phyloP scores from a whole-genome alignment of 2,329 filamentous ascomycete genomes.

The Xylariales sp. region DNA sequence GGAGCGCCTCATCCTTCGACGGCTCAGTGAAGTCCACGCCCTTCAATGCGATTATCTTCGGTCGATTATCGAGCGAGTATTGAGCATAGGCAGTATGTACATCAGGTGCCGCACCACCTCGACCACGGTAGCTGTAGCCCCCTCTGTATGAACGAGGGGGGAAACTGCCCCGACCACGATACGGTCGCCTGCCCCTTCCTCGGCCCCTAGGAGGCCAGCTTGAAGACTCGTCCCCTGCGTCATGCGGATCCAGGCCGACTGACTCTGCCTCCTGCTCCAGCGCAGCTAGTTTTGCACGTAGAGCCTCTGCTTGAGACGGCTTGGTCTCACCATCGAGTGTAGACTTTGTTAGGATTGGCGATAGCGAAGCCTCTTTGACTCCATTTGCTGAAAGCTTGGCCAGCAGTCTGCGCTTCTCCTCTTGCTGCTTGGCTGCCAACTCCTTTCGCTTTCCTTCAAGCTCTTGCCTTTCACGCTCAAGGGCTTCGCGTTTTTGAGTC shows the following conservation, averaged over 20 bases:
- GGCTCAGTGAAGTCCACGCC: conserved; percentile 59
- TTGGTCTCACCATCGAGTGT: conserved; percentile 22
- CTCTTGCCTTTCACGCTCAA: conserved; percentile 58
- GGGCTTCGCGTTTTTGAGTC: conserved; percentile 55
- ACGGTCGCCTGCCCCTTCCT: conserved; percentile 34
- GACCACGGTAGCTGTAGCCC: conserved; percentile 42
- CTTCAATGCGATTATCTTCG: conserved; percentile 60
- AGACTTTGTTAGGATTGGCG: conserved; percentile 15
- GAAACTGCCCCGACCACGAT: conserved; percentile 32
- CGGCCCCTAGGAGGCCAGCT: conserved; percentile 31
- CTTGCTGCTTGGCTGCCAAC: conserved; percentile 57
- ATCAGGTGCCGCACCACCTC: conserved; percentile 29
- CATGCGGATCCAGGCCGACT: conserved; percentile 61
- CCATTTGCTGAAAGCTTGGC: conserved; percentile 57
- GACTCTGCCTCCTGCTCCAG: conserved; percentile 68
- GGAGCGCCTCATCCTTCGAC: conserved; percentile 62
- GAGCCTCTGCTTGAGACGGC: conserved; percentile 51
- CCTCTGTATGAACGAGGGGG: conserved; percentile 34
- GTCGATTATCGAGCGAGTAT: conserved; percentile 71
- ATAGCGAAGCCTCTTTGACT: conserved; percentile 18
- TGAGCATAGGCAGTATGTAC: conserved; percentile 49
- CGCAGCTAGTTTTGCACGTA: conserved; percentile 69
- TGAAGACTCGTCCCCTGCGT: conserved; percentile 37
- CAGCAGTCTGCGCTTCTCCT: conserved; percentile 58
- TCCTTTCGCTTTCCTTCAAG: conserved; percentile 61